Base-by-base conservation (phyloP, 202 grass and related monocot species). In the Zoysia matrella region DNA sequence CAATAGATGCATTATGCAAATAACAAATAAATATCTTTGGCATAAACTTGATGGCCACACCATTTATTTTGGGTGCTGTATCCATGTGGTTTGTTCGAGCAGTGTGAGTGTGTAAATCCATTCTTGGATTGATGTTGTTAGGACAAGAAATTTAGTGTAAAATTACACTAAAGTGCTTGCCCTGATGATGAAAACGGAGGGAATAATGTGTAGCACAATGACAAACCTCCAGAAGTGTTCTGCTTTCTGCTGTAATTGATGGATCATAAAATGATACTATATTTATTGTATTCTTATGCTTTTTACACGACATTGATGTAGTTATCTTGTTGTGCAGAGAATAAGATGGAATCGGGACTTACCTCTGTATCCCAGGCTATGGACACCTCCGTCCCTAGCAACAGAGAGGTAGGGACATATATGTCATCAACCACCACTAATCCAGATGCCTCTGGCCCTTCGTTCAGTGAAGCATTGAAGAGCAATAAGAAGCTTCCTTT, bases 401-500 rank as follows among this genome's bases (percentile, higher is more conserved):
- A 90, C 75, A 95, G 90, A 73, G 95, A 95, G 52, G 7, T 70
- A 11, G 90, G 82, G 60, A 47, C 74, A 41, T 86, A 83, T 13
- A 78, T 85, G 15, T 77, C 78, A 64, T 89, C 90, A 0, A 74
- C 78, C 8, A 75, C 73, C 8, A 81, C 67, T 36, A 89, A 93
- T 69, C 56, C 79, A 13, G 96, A 93, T 80, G 79, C 82, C 1
- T 85, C 92, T 43, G 92, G 92, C 51, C 92, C 83, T 74, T 91
- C 92, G n/a, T 99, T 96, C 85, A 99, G 91, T 15, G 96, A 99
- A 74, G 93, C 93, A 83, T 67, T 99, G 71, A 99, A 96, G 85
- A 97, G 91, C 91, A 92, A 84, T n/a, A 97, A 92, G 85, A 99
- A 99, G 69, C 89, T 87, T 43, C 50, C 60, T 0, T 73, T 86